Base-by-base conservation (phyloP, 2,329 filamentous ascomycete genomes). In the Penicillium sp. region DNA sequence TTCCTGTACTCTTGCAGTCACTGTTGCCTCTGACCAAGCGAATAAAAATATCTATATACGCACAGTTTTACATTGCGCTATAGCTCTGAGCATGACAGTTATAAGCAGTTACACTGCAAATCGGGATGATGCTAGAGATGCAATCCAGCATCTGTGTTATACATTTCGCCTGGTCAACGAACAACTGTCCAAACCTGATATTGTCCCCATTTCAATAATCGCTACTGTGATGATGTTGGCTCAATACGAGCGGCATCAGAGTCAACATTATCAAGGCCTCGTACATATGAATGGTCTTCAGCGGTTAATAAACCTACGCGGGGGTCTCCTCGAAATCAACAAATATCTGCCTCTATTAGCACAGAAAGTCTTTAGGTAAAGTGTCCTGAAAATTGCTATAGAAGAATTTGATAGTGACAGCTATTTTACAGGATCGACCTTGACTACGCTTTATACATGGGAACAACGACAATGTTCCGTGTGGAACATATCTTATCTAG, bases 191-290 rank as follows among this genome's bases (percentile, higher is more conserved):
- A 24, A 48, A n/a, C 35, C 12, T 14, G 14, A 35, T 6, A 6
- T 20, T 38, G 40, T 49, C 28, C 23, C 57, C 9, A 20, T 43
- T 46, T 35, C 54, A 20, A 59, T 49, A 2, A 51, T 59, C n/a
- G 57, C 57, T 3, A 55, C 47, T 8, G 45, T 59, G 5, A n/a
- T 59, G 46, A 59, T 59, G 54, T 20, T 59, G 14, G 35, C 54
- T 18, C 54, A 59, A 50, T 59, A 59, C 21, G 57, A 59, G 16
- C 49, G 57, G 1, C 57, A 59, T 42, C 42, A 57, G 21, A 53
- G 40, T n/a, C 49, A 53, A 28, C 21, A 50, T 28, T 49, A 48
- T 21, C 23, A 49, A 23, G 49, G 54, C 9, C 33, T 57, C 23
- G 40, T 59, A 5, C 57, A 59, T 57, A 24, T 57, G 11, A 48